A percentile compares a stretch with the other conserved stretches of the same genome.
Conservation (phyloP, 2,329 filamentous ascomycete genomes). For the Phialophora tarda region DNA sequence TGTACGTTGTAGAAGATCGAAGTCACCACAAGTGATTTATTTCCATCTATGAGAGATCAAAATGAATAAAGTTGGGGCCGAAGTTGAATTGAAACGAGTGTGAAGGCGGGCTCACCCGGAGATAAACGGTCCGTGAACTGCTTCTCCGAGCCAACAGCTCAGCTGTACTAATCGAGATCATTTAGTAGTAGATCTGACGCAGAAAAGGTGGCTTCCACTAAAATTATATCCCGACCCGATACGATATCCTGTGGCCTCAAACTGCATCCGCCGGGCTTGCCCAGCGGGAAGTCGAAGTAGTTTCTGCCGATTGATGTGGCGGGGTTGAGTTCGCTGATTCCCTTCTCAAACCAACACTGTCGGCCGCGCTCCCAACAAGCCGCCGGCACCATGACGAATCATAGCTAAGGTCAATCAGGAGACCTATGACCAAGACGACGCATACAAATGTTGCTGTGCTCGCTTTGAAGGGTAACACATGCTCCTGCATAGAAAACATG, state of each 20-base stretch:
- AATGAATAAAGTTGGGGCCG: neutral
- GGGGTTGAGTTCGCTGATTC: neutral
- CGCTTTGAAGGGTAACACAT: constrained; percentile 2
- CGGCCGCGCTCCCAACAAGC: neutral
- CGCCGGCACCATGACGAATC: neutral
- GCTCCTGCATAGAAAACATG: constrained; percentile 6
- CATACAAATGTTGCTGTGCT: constrained; percentile 3
- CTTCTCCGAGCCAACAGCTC: neutral
- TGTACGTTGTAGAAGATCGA: neutral
- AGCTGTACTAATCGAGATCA: neutral
- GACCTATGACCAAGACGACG: neutral
- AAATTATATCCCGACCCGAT: neutral
- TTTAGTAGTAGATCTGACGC: neutral
- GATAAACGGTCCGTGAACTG: neutral
- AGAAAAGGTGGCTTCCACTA: neutral
- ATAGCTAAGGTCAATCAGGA: neutral
- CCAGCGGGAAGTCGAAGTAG: neutral
- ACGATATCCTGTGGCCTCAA: neutral
- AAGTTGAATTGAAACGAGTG: neutral
- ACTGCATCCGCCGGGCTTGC: neutral
- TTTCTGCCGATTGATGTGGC: neutral
- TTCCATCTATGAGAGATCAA: neutral
- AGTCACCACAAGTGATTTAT: neutral
- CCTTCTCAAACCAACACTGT: neutral
- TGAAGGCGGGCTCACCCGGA: neutral